Evolutionary conservation across 2,329 filamentous ascomycete species (phyloP).

Genomic region (Xylaria sp.): DNA sequence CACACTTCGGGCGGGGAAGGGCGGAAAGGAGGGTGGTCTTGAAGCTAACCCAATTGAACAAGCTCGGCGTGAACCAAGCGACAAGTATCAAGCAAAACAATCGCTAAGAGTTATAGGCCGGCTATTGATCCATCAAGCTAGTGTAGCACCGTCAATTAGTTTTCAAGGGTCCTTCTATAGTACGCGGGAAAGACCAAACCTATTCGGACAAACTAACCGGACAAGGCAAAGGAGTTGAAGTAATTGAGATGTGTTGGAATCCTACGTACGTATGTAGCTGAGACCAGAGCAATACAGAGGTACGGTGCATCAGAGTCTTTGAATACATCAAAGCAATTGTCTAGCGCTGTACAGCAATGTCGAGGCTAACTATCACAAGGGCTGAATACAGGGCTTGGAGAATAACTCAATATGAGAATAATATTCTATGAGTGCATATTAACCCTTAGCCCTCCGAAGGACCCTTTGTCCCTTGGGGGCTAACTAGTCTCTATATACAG

Average conservation of each 20-base stretch:
- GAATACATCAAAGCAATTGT: too few species aligned
- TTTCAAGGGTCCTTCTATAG: not conserved
- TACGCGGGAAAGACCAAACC: not conserved
- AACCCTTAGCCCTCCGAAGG: too few species aligned
- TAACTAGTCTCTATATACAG: too few species aligned
- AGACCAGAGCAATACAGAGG: not conserved
- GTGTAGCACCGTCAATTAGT: not conserved
- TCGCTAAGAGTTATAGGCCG: not conserved
- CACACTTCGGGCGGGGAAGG: not conserved
- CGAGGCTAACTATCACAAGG: too few species aligned
- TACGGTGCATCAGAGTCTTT: not conserved
- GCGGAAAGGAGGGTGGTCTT: not conserved
- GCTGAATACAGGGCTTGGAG: too few species aligned
- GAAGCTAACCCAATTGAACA: not conserved
- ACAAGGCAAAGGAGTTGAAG: not conserved
- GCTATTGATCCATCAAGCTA: not conserved
- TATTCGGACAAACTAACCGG: constrained; percentile 2
- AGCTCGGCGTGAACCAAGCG: not conserved
- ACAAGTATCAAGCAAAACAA: not conserved
- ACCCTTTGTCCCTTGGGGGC: too few species aligned
- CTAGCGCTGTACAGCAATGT: not conserved
- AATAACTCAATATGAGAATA: too few species aligned
- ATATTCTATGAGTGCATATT: too few species aligned
- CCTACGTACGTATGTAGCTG: not conserved
- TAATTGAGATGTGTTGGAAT: not conserved